Percentiles rank a stretch among this genome's conserved stretches.
Conservation (phyloP, 2,329 filamentous ascomycete species). For the Beauveria brongniartii region DNA sequence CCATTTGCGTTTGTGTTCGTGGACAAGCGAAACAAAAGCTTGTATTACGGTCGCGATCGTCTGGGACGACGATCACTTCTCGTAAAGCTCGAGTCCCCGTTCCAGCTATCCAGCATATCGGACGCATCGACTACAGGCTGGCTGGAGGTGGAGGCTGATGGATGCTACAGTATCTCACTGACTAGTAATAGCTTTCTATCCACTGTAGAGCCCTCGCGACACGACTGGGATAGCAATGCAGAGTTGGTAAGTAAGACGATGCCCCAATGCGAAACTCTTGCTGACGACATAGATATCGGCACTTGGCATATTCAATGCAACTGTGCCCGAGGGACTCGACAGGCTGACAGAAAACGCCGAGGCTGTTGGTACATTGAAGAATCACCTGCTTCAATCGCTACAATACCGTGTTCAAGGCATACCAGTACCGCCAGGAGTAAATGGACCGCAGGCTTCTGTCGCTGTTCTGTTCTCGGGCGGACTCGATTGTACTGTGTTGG, state of each 20-base stretch:
- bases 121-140: conserved; percentile 48
- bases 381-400: conserved; percentile 53
- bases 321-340: conserved; percentile 28
- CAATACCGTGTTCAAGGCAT: conserved; percentile 57
- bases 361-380: conserved; percentile 45
- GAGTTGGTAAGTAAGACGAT: conserved; percentile 35
- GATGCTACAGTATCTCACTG: conserved; percentile 64
- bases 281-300: conserved; percentile 35
- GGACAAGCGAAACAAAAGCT: conserved; percentile 48
- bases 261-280: background rate
- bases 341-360: conserved; percentile 27
- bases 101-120: conserved; percentile 66
- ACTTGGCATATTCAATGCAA: conserved; percentile 44
- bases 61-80: conserved; percentile 81
- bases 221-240: conserved; percentile 26
- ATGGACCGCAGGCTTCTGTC: conserved; percentile 41
- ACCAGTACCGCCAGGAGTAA: conserved; percentile 43
- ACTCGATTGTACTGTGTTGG: conserved; percentile 83
- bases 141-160: conserved; percentile 77
- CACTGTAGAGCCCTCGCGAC: conserved; percentile 16
- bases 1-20: conserved; percentile 88
- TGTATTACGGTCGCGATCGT: conserved; percentile 83
- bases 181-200: conserved; percentile 11
- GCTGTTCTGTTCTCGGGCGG: conserved; percentile 91
- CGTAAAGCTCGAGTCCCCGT: conserved; percentile 35